Conservation (phyloP, 768 basidiomycete species). For the Tylopilus vinaceipallidus region DNA sequence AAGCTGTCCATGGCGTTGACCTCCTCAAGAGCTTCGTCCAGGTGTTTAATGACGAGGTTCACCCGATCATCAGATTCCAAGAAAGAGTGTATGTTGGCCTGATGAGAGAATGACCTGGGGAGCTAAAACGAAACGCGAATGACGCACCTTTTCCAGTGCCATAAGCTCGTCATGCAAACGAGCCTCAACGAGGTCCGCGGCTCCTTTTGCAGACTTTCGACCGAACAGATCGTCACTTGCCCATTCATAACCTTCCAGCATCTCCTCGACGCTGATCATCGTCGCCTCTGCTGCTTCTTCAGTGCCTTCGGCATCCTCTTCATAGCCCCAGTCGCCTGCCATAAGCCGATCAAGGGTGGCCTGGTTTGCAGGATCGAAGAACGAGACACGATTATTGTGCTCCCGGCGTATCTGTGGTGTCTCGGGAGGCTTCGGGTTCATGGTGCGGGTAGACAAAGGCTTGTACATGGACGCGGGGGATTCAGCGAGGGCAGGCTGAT, state of each 20-base stretch:
- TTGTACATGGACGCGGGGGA: slow-evolving; percentile 20
- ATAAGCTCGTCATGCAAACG: slow-evolving; percentile 84
- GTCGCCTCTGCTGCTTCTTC: slow-evolving; percentile 80
- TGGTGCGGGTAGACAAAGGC: slow-evolving; percentile 23
- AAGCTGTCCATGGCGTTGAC: slow-evolving; percentile 88
- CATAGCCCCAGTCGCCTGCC: slow-evolving; percentile 40
- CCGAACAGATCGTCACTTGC: slow-evolving; percentile 75
- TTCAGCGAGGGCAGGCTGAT: slow-evolving; percentile 20
- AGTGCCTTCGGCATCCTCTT: slow-evolving; percentile 54
- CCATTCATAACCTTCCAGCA: slow-evolving; percentile 99
- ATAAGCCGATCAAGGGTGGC: slow-evolving; percentile 69
- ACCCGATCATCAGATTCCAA: slow-evolving; percentile 95
- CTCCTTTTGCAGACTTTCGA: slow-evolving; percentile 61
- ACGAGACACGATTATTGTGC: slow-evolving; percentile 75
- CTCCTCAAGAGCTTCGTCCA: slow-evolving; percentile 87
- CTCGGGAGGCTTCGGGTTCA: slow-evolving; percentile 34
- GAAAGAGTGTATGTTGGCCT: slow-evolving; percentile 97
- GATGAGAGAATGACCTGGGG: background rate
- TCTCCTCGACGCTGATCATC: slow-evolving; percentile 92
- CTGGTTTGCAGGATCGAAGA: slow-evolving; percentile 81
- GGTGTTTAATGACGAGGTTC: slow-evolving; percentile 74
- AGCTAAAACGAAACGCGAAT: slow-evolving; percentile 1
- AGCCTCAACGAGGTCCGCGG: slow-evolving; percentile 91
- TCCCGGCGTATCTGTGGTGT: slow-evolving; percentile 41
- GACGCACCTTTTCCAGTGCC: slow-evolving; percentile 85